Evolutionary conservation across 441 rosid genomes (phyloP), one percentile per base, ranked within the genome.

Genomic region (Erodium moschatum): DNA sequence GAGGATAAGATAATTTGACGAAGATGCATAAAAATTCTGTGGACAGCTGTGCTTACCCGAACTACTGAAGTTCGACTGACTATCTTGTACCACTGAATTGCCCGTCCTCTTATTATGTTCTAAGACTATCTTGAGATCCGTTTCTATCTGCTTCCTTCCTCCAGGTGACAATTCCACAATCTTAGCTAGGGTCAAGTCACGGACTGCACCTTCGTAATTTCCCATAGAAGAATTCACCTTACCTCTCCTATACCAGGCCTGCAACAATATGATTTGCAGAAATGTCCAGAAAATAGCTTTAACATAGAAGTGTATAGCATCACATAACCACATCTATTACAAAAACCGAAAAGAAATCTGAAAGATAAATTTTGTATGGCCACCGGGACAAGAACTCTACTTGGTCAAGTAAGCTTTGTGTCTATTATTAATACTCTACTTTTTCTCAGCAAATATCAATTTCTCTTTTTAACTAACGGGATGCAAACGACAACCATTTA

Each of bases 221-320:
- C 82, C 88, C 70, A 86, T 74, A 74, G 84, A 70, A 58, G 80
- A 85, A 84, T 88, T 90, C 75, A 79, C 83, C 81, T 92, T 90
- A 21, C 89, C 96, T 77, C 96, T 85, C 85, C 96, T 82, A 75
- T 85, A 88, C 96, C 97, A 92, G 12, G 91, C 97, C 93, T 92
- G 73, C 40, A 42, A 73, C 44, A 73, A 64, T 61, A 38, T 10
- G 61, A 15, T 9, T 21, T 5, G 7, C 8, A 8, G 9, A 44
- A 5, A 66, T 16, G 56, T 2, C 27, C 42, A 40, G 16, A 40
- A 66, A 66, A 66, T 66, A 5, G 29, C 16, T 19, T 1, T 19
- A 56, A 27, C 62, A 56, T 15, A 52, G 13, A 10, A 44, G 50
- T 44, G 15, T 16, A 15, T 27, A 56, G 19, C 24, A 18, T 19